A percentile compares a stretch with the other conserved stretches of the same genome.
Evolutionary conservation across 1,139 yeast species (phyloP).

Genomic region (Trichomonascaceae sp.): DNA sequence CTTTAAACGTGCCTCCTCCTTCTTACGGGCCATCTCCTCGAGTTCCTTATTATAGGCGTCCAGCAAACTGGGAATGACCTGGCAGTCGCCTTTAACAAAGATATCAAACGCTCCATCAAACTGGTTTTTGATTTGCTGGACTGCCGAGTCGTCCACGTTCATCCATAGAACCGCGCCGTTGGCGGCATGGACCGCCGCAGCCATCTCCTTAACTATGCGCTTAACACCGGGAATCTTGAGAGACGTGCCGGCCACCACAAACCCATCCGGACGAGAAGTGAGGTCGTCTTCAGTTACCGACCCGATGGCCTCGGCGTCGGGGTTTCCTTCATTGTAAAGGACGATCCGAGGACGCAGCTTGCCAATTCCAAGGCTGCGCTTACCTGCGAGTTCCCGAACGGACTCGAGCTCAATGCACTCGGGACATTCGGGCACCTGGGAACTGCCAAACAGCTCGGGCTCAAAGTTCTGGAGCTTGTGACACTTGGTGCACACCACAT

Average conservation of each 20-base stretch:
- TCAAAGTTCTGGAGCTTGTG: constrained; percentile 34
- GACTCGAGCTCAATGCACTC: constrained; percentile 42
- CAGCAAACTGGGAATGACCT: constrained; percentile 30
- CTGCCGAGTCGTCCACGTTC: constrained; percentile 39
- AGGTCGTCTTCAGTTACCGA: constrained; percentile 58
- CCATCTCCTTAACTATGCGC: constrained; percentile 56
- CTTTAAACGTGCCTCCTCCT: constrained; percentile 6
- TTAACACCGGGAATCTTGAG: constrained; percentile 79
- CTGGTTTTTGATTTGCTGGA: constrained; percentile 31
- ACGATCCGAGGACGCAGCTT: constrained; percentile 71
- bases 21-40: constrained; percentile 7
- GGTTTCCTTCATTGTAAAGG: constrained; percentile 75
- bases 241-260: constrained; percentile 77
- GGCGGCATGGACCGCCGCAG: constrained; percentile 48
- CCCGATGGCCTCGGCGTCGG: constrained; percentile 75
- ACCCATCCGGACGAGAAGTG: constrained; percentile 54
- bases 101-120: constrained; percentile 41
- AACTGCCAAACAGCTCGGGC: constrained; percentile 25
- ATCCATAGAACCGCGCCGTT: constrained; percentile 47
- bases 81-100: constrained; percentile 49
- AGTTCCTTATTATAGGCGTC: constrained; percentile 21
- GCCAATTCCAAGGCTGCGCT: constrained; percentile 65
- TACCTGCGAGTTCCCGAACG: constrained; percentile 44
- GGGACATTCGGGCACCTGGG: constrained; percentile 36
- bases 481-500: constrained; percentile 68